phyloP scores from a whole-genome alignment of 441 rosid species.

The Gossypium laxum region DNA sequence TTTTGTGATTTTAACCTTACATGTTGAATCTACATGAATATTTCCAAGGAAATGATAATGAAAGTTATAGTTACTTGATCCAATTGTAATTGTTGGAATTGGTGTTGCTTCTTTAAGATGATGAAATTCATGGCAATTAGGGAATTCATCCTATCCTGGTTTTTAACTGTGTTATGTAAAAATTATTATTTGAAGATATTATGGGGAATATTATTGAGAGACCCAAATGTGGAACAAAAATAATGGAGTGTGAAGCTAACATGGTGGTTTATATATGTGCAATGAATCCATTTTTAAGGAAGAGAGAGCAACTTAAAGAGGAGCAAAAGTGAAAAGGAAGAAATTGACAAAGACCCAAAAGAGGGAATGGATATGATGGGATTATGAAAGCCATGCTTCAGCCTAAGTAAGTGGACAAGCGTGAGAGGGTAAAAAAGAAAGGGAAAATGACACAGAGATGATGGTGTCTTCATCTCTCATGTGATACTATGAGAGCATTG shows the following conservation, averaged over 20 bases:
- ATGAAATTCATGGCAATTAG: slow-evolving; percentile 9
- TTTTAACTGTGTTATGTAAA: slow-evolving; percentile 15
- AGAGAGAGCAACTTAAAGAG: slow-evolving; percentile 13
- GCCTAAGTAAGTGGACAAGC: slow-evolving; percentile 29
- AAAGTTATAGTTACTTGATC: slow-evolving; percentile 16
- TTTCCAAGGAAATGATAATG: slow-evolving; percentile 25
- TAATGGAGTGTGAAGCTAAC: slow-evolving; percentile 25
- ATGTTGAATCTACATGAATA: slow-evolving; percentile 23
- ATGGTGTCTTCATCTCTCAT: slow-evolving; percentile 11
- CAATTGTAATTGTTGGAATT: not conserved
- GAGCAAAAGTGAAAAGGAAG: not conserved
- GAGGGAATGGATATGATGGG: not conserved
- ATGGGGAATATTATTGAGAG: slow-evolving; percentile 10
- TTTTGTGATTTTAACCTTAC: slow-evolving; percentile 19
- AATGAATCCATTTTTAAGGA: not conserved
- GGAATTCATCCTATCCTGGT: slow-evolving; percentile 1
- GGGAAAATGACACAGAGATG: slow-evolving; percentile 28
- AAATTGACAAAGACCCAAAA: slow-evolving; percentile 16
- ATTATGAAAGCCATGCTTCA: slow-evolving; percentile 11
- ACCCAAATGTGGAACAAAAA: slow-evolving; percentile 27
- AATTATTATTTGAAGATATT: no score
- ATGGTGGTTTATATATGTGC: slow-evolving; percentile 24
- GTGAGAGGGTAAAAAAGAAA: slow-evolving; percentile 7
- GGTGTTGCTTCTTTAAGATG: not conserved
- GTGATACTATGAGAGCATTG: not conserved